Percentiles rank a stretch among this genome's conserved stretches.
These are phyloP conservation scores for Eutrema salsugineum DNA, from an alignment of 441 rosid species.

Conservation along the genomic window DNA sequence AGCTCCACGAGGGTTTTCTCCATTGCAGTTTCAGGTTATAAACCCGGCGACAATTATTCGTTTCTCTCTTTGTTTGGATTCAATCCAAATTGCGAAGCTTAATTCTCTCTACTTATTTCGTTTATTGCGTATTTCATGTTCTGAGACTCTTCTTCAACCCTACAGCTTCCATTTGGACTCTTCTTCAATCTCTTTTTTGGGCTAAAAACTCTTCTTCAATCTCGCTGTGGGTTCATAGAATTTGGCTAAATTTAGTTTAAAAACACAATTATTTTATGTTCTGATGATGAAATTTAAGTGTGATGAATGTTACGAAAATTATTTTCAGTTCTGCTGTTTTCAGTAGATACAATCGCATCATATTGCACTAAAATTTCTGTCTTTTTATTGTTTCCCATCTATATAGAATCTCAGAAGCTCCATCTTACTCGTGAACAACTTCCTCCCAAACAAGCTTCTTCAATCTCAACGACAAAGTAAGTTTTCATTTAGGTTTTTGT, in stretches of 20 bases:
- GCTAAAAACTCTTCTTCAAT: slow-evolving; percentile 7
- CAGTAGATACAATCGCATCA: background rate
- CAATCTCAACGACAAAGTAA: background rate
- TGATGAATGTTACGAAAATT: background rate
- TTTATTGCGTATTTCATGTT: background rate
- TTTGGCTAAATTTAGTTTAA: background rate
- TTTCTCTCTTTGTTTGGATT: background rate
- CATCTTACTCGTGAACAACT: background rate
- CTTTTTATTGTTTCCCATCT: background rate
- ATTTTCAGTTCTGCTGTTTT: background rate
- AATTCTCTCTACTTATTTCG: background rate
- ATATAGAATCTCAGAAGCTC: background rate
- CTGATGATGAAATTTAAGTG: background rate
- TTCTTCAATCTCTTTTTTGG: too few relatives aligned
- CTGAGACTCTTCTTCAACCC: slow-evolving; percentile 6
- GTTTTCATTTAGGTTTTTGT: background rate
- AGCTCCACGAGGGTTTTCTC: background rate
- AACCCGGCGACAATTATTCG: background rate
- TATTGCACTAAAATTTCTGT: background rate
- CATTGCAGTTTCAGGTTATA: slow-evolving; percentile 11
- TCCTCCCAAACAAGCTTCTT: background rate
- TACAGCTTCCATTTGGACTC: background rate
- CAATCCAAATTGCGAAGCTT: slow-evolving; percentile 5
- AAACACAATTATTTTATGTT: too few relatives aligned
- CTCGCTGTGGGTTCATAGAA: background rate